Evolutionary conservation across 1,139 yeast species (phyloP), one percentile per base, ranked within the genome.

Genomic region (Pichia sp.): DNA sequence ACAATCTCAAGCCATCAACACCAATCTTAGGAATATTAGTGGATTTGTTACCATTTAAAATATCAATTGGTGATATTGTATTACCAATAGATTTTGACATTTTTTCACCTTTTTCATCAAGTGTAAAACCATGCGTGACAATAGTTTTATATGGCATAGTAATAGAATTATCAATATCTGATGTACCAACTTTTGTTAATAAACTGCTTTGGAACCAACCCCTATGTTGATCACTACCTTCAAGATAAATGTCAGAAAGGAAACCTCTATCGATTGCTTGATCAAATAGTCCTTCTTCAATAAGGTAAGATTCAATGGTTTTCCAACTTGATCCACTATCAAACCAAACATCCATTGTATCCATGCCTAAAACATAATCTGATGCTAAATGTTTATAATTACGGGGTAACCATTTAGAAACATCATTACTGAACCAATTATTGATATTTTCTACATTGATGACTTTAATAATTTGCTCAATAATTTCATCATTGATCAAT

Each of bases 341-440:
- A 69, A 92, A 90, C 99, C 99, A 92, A 11, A 92, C 98, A 66
- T 92, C 99, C 90, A 92, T 85, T 0, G 98, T 92, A 58, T 94
- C 98, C 45, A 72, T 76, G 0, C 96, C 92, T 58, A 87, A 84
- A 27, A 62, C 56, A 54, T 72, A 83, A 1, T 67, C 56, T 3
- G 62, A 51, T 0, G 82, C 80, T 15, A 71, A 61, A 15, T 52
- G 45, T 4, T 60, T 59, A 36, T 65, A 53, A 3, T 57, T 45
- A 8, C 59, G 60, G 1, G 97, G 96, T 20, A 92, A 65, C 97
- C 97, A 92, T 50, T 80, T 73, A 16, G 71, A 60, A 50, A 83
- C 71, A 26, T 45, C 48, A 6, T 36, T 42, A 7, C 44, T 72
- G 66, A 90, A 92, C 98, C 97, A 90, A 9, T 79, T 76, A 56